phyloP scores from a whole-genome alignment of 1,284 basidiomycete genomes.

The Amylostereum areolatum region DNA sequence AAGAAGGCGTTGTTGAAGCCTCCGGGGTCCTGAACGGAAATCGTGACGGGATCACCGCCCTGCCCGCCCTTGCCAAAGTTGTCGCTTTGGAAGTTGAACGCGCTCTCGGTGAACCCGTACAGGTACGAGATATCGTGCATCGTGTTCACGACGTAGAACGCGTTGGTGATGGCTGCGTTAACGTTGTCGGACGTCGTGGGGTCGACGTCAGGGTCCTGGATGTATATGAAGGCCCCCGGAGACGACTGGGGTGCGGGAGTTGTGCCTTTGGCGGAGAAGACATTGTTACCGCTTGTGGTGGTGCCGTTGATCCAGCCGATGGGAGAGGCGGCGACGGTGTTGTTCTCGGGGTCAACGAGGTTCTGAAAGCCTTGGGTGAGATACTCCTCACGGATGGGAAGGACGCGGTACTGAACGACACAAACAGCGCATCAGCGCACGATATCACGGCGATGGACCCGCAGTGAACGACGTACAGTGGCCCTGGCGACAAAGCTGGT shows the following conservation, averaged over 20 bases:
- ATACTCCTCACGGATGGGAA: conserved; percentile 34
- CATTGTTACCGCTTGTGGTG: conserved; percentile 36
- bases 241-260: conserved; percentile 22
- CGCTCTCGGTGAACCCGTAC: conserved; percentile 29
- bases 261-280: conserved; percentile 28
- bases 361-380: conserved; percentile 33
- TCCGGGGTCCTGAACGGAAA: conserved; percentile 32
- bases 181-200: conserved; percentile 32
- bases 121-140: conserved; percentile 46
- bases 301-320: conserved; percentile 42
- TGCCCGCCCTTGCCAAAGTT: conserved; percentile 36
- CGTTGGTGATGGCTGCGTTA: conserved; percentile 49
- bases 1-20: conserved; percentile 39
- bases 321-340: conserved; percentile 33
- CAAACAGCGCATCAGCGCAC: too few relatives aligned
- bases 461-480: too few relatives aligned
- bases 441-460: conserved; percentile 16
- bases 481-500: conserved; percentile 47
- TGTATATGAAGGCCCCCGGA: conserved; percentile 32
- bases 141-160: conserved; percentile 45
- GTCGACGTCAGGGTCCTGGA: conserved; percentile 16
- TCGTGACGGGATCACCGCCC: conserved; percentile 33
- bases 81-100: conserved; percentile 41
- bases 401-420: conserved; percentile 42
- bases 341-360: conserved; percentile 36